Percentiles rank a stretch among this genome's conserved stretches.
These are phyloP conservation scores for Fusarium sp. DNA, from an alignment of 2,329 filamentous ascomycete species.

Conservation along the genomic window DNA sequence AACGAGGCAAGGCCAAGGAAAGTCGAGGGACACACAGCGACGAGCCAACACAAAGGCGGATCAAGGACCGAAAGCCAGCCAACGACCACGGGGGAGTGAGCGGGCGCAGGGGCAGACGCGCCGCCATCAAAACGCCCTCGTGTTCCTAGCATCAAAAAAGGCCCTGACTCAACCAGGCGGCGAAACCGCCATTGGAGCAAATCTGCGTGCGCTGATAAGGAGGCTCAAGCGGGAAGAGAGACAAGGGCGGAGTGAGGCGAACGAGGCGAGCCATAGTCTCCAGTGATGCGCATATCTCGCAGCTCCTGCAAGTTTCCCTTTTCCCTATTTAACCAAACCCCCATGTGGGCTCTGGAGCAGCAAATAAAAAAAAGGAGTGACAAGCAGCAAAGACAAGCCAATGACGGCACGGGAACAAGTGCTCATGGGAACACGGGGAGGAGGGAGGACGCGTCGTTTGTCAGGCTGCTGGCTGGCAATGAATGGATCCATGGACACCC, in stretches of 20 bases:
- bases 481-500: conserved; percentile 1
- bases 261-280: conserved; percentile 19
- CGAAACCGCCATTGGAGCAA: conserved; percentile 21
- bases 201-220: conserved; percentile 23
- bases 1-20: conserved; percentile 10
- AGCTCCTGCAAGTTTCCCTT: conserved; percentile 18
- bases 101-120: conserved; percentile 29
- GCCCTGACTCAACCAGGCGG: conserved; percentile 16
- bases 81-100: not conserved
- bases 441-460: conserved; percentile 28
- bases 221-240: conserved; percentile 19
- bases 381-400: conserved; percentile 23
- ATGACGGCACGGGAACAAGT: conserved; percentile 18
- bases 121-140: conserved; percentile 19
- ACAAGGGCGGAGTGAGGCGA: conserved; percentile 16
- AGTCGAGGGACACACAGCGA: conserved; percentile 1
- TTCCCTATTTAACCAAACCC: not conserved
- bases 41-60: conserved; percentile 6
- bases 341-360: not conserved
- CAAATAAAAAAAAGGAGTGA: not conserved
- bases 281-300: conserved; percentile 15
- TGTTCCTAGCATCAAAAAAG: conserved; percentile 9
- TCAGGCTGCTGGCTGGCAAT: conserved; percentile 2
- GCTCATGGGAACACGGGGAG: conserved; percentile 37
- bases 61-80: not conserved